Conservation (phyloP, 1,139 yeast species). For the Williopsis jadinii region DNA sequence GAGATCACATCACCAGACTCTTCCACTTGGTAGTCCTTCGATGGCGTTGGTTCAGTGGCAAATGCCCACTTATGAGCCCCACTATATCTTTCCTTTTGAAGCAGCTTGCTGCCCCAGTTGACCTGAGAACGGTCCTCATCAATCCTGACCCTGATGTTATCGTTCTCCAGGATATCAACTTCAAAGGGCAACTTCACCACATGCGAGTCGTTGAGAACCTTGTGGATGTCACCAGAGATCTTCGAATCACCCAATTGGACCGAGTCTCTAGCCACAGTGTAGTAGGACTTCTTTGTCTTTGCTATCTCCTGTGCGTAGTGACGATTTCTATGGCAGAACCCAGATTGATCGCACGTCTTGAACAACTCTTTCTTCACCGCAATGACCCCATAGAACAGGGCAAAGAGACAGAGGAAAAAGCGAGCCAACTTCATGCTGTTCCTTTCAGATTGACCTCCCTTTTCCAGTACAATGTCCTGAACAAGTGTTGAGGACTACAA, state of each 20-base stretch:
- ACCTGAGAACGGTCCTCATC: conserved; percentile 49
- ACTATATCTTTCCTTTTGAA: conserved; percentile 44
- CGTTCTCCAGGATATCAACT: conserved; percentile 47
- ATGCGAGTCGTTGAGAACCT: conserved; percentile 25
- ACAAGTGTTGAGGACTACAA: too few species aligned
- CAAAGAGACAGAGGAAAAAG: not conserved
- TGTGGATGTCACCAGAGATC: conserved; percentile 40
- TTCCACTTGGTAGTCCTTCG: conserved; percentile 7
- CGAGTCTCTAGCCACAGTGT: conserved; percentile 41
- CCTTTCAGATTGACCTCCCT: too few species aligned
- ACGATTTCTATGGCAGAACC: conserved; percentile 81
- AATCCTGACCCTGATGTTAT: conserved; percentile 50
- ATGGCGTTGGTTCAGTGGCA: conserved; percentile 5
- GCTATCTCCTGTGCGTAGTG: conserved; percentile 52
- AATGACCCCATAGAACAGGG: not conserved
- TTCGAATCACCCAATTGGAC: conserved; percentile 28
- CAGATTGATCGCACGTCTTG: conserved; percentile 74
- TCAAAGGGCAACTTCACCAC: conserved; percentile 41
- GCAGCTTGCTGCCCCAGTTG: conserved; percentile 25
- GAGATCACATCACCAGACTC: conserved; percentile 24
- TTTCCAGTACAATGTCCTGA: too few species aligned
- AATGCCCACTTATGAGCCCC: conserved; percentile 61
- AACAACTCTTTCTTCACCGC: conserved; percentile 55
- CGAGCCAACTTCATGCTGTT: not conserved
- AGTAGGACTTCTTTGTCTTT: conserved; percentile 36